Evolutionary conservation across 2,329 filamentous ascomycete species (phyloP).

Genomic region (Tolypocladium paradoxum): DNA sequence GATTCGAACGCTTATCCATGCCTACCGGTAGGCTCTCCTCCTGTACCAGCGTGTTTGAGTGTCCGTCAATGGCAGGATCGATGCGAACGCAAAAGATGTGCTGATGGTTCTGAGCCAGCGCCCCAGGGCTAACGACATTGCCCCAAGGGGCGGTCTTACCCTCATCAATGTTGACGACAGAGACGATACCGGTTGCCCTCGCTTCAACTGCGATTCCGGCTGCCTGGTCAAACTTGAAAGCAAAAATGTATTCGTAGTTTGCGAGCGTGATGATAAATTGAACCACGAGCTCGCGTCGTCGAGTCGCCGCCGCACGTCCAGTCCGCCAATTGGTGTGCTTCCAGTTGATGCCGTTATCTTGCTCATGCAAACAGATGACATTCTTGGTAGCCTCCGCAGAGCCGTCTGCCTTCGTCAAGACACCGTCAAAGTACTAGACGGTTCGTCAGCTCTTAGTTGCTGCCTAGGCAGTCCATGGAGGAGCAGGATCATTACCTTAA

Average conservation of each 20-base stretch:
- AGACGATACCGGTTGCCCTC: conserved; percentile 31
- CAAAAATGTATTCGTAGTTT: conserved; percentile 47
- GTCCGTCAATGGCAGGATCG: conserved; percentile 51
- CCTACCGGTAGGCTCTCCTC: conserved; percentile 32
- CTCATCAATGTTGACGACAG: conserved; percentile 35
- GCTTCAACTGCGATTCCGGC: conserved; percentile 25
- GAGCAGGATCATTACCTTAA: conserved; percentile 21
- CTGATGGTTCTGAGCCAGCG: conserved; percentile 55
- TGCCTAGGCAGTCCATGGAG: too few relatives aligned
- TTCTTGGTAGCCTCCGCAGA: conserved; percentile 32
- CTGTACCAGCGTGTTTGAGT: conserved; percentile 40
- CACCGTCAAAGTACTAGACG: conserved; percentile 25
- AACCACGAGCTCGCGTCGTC: conserved; percentile 45
- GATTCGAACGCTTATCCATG: conserved; percentile 30
- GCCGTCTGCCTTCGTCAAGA: conserved; percentile 18
- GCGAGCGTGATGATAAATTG: conserved; percentile 52
- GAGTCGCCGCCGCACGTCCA: conserved; percentile 41
- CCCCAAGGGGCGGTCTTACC: conserved; percentile 45
- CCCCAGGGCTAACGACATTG: conserved; percentile 49
- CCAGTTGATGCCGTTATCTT: conserved; percentile 43
- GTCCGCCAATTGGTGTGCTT: conserved; percentile 52
- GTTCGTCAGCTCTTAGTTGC: neutral
- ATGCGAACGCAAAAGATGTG: conserved; percentile 54
- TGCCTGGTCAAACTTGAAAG: conserved; percentile 39
- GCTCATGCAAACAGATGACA: conserved; percentile 22